Evolutionary conservation across 371 early-diverging fungal species (phyloP), one percentile per base, ranked within the genome.

Genomic region (Homolaphlyctis polyrhiza): DNA sequence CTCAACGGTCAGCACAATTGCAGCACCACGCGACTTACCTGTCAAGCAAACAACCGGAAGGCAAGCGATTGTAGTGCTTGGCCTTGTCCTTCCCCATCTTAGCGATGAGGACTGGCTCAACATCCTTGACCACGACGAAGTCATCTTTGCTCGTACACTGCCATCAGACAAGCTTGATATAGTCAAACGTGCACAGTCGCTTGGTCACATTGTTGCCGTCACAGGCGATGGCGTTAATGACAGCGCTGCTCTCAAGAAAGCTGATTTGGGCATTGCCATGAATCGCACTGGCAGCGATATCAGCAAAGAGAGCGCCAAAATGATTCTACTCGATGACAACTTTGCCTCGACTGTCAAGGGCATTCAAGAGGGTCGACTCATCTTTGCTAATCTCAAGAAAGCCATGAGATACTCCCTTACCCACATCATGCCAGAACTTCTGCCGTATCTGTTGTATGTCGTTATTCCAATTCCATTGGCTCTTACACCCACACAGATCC

Each of bases 171-270:
- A 85, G 63, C 64, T 80, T 11, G 74, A 75, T 45, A 74, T 87
- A 63, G 81, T 86, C 29, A 58, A 69, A 35, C 57, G 76, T 16
- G 76, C 81, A 0, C 78, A 83, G 63, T 65, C 68, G 28, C 27
- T 77, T 25, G 85, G 85, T 4, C 81, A 84, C 35, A 79, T 81
- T 39, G 82, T 81, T 5, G 81, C 75, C 1, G 80, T 86, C 33
- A 85, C 85, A 25, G 85, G 85, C 1, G 86, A 86, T 66, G 86
- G 86, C 18, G 77, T 83, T 21, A 86, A 86, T 59, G 86, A 86
- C 69, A 78, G 81, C 14, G 77, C 82, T 11, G 86, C 86, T 3
- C 57, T 86, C 39, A 80, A 76, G 64, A 72, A 72, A 60, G 83
- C 88, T 27, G 84, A 87, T 71, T 49, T 86, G 34, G 87, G 86